phyloP scores from a whole-genome alignment of 805 yeast genomes.

The Spencermartinsiella europaea region DNA sequence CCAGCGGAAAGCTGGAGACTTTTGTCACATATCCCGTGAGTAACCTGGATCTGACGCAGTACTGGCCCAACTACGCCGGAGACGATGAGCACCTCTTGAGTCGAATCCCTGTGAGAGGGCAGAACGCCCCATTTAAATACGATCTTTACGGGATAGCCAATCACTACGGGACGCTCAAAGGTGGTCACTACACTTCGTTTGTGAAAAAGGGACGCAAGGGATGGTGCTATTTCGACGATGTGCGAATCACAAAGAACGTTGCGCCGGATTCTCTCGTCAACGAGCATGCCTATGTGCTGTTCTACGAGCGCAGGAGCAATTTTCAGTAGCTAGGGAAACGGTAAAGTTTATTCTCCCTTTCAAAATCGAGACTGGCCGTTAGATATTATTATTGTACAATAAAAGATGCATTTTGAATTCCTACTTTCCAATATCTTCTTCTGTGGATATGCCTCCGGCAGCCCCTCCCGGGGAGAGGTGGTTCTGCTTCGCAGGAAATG shows the following conservation, averaged over 20 bases:
- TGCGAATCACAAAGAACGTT: slow-evolving; percentile 53
- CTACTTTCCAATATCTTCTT: too few relatives aligned
- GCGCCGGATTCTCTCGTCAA: slow-evolving; percentile 53
- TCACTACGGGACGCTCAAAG: slow-evolving; percentile 74
- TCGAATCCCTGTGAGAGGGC: slow-evolving; percentile 61
- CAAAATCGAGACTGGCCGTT: too few relatives aligned
- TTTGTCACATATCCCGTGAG: slow-evolving; percentile 63
- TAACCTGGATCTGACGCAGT: slow-evolving; percentile 56
- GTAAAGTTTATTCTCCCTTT: too few relatives aligned
- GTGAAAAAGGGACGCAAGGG: slow-evolving; percentile 61
- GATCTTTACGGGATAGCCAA: slow-evolving; percentile 75
- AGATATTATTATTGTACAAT: too few relatives aligned
- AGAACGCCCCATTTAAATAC: slow-evolving; percentile 74
- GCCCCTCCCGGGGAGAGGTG: too few relatives aligned
- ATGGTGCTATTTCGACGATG: slow-evolving; percentile 85
- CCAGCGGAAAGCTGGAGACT: slow-evolving; percentile 52
- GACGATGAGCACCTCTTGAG: slow-evolving; percentile 42
- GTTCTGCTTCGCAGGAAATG: too few relatives aligned
- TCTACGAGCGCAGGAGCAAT: slow-evolving; percentile 48
- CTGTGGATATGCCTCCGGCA: too few relatives aligned
- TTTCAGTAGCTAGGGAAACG: too few relatives aligned
- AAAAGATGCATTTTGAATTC: too few relatives aligned
- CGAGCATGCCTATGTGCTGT: slow-evolving; percentile 76
- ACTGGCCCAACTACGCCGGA: slow-evolving; percentile 56
- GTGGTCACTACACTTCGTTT: slow-evolving; percentile 86